Percentiles rank a stretch among this genome's conserved stretches.
phyloP scores from a whole-genome alignment of 352 stramenopile species.

The Proteromonas lacertae region DNA sequence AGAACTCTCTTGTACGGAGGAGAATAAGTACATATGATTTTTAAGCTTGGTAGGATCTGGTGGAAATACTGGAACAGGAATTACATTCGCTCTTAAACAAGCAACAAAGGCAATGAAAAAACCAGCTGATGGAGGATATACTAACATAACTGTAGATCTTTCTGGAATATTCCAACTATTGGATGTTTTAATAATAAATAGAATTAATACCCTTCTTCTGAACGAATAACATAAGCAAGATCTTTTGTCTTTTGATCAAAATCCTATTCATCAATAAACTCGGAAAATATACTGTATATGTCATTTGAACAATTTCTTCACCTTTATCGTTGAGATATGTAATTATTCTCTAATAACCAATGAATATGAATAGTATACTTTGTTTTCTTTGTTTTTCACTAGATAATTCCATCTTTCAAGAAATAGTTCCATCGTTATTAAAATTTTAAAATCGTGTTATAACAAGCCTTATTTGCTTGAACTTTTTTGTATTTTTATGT shows the following conservation, averaged over 20 bases:
- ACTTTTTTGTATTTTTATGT: too few species aligned
- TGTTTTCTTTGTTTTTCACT: too few species aligned
- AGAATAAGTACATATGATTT: conserved; percentile 60
- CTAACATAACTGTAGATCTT: conserved; percentile 16
- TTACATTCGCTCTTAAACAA: conserved; percentile 24
- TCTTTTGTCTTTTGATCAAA: background rate
- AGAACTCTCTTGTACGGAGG: conserved; percentile 47
- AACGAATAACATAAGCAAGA: background rate
- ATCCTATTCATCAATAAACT: background rate
- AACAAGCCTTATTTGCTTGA: too few species aligned
- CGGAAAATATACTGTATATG: background rate
- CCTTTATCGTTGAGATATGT: conserved; percentile 1
- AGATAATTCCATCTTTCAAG: too few species aligned
- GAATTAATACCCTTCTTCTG: background rate
- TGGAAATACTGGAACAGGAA: conserved; percentile 25
- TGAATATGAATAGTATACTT: too few species aligned
- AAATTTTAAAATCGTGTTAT: too few species aligned
- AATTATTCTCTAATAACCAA: background rate
- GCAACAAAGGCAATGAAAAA: conserved; percentile 89
- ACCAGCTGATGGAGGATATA: conserved; percentile 78
- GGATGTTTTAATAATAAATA: background rate
- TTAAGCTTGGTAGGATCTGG: conserved; percentile 60
- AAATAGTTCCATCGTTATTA: too few species aligned
- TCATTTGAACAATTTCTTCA: background rate
- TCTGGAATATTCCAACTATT: background rate